Evolutionary conservation across 441 rosid genomes (phyloP).

Genomic region (Populus tomentosa): DNA sequence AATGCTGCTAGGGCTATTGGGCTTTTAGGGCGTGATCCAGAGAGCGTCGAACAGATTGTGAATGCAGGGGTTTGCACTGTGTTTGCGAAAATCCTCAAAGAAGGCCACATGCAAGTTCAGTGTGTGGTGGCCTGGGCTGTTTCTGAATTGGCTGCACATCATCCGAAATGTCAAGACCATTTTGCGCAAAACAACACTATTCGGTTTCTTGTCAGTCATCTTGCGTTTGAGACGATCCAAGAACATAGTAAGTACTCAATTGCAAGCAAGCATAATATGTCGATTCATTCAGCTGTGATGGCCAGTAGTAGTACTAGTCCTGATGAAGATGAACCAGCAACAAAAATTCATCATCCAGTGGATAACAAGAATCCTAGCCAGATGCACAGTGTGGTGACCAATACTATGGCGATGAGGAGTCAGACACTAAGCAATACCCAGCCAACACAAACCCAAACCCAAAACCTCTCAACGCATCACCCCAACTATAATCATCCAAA

Average conservation of each 20-base stretch:
- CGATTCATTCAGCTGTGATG: constrained; percentile 71
- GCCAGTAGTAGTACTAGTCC: constrained; percentile 34
- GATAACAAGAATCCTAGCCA: constrained; percentile 40
- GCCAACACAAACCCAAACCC: constrained; percentile 1
- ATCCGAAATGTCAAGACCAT: constrained; percentile 75
- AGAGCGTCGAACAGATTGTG: constrained; percentile 69
- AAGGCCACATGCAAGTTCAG: constrained; percentile 90
- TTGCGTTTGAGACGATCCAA: constrained; percentile 84
- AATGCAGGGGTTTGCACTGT: constrained; percentile 66
- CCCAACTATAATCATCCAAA: constrained; percentile 17
- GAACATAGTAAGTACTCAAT: constrained; percentile 88
- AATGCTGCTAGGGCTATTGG: constrained; percentile 84
- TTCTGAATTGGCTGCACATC: constrained; percentile 60
- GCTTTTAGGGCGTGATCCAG: constrained; percentile 66
- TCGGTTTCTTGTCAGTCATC: constrained; percentile 75
- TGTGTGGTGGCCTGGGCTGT: constrained; percentile 86
- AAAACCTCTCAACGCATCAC: constrained; percentile 14
- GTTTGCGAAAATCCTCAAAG: constrained; percentile 79
- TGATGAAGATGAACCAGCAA: constrained; percentile 13
- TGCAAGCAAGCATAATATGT: constrained; percentile 50
- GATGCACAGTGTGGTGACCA: constrained; percentile 56
- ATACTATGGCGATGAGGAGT: constrained; percentile 50
- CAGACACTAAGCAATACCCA: constrained; percentile 24
- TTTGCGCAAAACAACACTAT: constrained; percentile 70
- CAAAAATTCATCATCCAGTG: constrained; percentile 35